Base-by-base conservation (phyloP, 345 rosid species). In the Mercurialis annua region DNA sequence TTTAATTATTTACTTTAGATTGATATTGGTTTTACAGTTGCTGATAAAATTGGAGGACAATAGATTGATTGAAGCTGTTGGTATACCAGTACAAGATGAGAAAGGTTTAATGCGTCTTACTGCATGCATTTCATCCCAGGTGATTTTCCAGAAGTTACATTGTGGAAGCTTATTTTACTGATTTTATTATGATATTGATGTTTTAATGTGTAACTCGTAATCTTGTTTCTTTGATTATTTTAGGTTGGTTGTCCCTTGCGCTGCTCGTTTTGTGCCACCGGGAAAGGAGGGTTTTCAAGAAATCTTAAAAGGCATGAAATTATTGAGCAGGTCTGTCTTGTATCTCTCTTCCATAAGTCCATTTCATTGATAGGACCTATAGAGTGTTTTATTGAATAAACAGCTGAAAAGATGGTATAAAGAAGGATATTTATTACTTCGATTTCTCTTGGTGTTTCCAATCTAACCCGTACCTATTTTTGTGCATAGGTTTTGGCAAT, bases 211-310 rank as follows among this genome's bases (percentile, higher is more conserved):
- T 0, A 21, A 21, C 26, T 21, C 4, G 17, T 21, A 1, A 40
- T 6, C 47, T 23, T 59, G 67, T 65, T 12, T 14, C 24, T 70
- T 56, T 66, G 21, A 50, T 33, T 44, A 21, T 74, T n/a, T 65
- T 83, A 94, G 99, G 99, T 94, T 23, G 99, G 99, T 31, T 91
- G 98, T 77, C 97, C 99, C 0, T 77, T 94, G 72, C 92, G 86
- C 49, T 89, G 98, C 81, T 94, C 96, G n/a, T 94, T 94, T 76
- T 91, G 98, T 85, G 98, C 99, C 69, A 91, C 99, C 42, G 99
- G 98, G 47, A 94, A 89, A 78, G 99, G 99, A 59, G 99, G 98
- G 20, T 94, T 75, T 77, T 89, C 96, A 38, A 86, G 99, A 74
- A 94, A 94, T 81, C 99, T 94, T 69, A 66, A 76, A 53, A 71